Base-by-base conservation (phyloP, 371 early-diverging fungal genomes). In the Sporodiniella umbellata region DNA sequence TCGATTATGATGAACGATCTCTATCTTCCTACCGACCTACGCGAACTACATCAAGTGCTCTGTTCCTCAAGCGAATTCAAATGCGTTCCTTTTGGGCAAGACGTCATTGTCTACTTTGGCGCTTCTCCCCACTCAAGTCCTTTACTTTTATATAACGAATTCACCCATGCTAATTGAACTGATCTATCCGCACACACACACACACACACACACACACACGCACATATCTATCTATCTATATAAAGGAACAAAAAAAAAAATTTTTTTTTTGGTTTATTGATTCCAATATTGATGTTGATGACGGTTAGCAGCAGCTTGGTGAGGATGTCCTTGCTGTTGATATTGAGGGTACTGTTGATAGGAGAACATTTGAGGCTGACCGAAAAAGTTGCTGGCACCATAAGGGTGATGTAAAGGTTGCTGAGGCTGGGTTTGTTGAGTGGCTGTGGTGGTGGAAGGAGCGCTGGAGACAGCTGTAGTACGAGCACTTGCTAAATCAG, bases 301-400 rank as follows among this genome's bases (percentile, higher is more conserved):
- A 45, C 61, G 61, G 33, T 55, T 49, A 35, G 45, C 48, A 23
- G 35, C 39, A 19, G 48, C 23, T 47, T 51, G 62, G 42, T 53
- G 54, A 25, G 47, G 56, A 47, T 33, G 31, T 21, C 19, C 33
- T n/a, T 8, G 57, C 28, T 56, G 62, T 47, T 62, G 58, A 21
- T 42, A 55, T 33, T 53, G 62, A 39, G 62, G 63, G 40, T 62
- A 58, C 42, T 63, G 64, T 19, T 51, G 52, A 31, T 63, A 63
- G 33, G 64, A 63, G 40, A 66, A 61, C 58, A 66, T 66, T 35
- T 65, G 65, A 55, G 66, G 66, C 42, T 66, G 66, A n/a, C 66
- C 62, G 30, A 66, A 61, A 23, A 61, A 66, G 28, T 47, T 57
- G 25, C 51, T 53, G 26, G 24, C 49, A 31, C 42, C 45, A 22